These are phyloP conservation scores for Lodderomyces parapsilosis DNA, from an alignment of 1,139 yeast genomes.

Conservation along the genomic window DNA sequence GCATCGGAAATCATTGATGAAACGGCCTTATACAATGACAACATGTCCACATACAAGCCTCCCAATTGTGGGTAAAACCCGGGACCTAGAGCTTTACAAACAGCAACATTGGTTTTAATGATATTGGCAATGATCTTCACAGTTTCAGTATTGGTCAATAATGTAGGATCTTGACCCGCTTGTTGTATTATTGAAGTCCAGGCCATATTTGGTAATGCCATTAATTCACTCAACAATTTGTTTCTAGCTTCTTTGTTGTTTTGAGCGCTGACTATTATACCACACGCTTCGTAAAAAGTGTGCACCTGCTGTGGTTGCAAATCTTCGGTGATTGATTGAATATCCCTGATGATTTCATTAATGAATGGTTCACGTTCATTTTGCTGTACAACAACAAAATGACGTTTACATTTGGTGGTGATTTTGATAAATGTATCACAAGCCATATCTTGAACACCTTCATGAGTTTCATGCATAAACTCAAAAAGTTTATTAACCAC, in stretches of 20 bases:
- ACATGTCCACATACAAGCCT: slow-evolving; percentile 83
- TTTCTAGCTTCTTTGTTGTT: slow-evolving; percentile 60
- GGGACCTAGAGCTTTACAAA: slow-evolving; percentile 90
- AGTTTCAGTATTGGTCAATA: slow-evolving; percentile 79
- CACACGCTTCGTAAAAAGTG: slow-evolving; percentile 97
- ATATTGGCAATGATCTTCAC: slow-evolving; percentile 92
- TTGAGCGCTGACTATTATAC: slow-evolving; percentile 89
- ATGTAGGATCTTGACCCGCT: slow-evolving; percentile 85
- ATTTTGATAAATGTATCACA: slow-evolving; percentile 97
- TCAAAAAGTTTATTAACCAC: slow-evolving; percentile 94
- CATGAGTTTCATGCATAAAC: slow-evolving; percentile 99
- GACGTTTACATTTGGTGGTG: slow-evolving; percentile 91
- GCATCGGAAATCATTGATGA: slow-evolving; percentile 83
- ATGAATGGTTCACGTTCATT: slow-evolving; percentile 92
- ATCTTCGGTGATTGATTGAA: slow-evolving; percentile 86
- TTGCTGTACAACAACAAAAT: slow-evolving; percentile 84
- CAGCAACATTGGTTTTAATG: slow-evolving; percentile 91
- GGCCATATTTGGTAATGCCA: slow-evolving; percentile 91
- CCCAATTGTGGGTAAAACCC: slow-evolving; percentile 89
- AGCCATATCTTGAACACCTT: slow-evolving; percentile 99
- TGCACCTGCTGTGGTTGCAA: slow-evolving; percentile 97
- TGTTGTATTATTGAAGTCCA: slow-evolving; percentile 89
- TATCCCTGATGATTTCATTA: slow-evolving; percentile 79
- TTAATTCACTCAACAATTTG: slow-evolving; percentile 70
- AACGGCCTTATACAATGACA: slow-evolving; percentile 85